Conservation (phyloP, 441 rosid genomes). For the Pelargonium myrrhifolium region DNA sequence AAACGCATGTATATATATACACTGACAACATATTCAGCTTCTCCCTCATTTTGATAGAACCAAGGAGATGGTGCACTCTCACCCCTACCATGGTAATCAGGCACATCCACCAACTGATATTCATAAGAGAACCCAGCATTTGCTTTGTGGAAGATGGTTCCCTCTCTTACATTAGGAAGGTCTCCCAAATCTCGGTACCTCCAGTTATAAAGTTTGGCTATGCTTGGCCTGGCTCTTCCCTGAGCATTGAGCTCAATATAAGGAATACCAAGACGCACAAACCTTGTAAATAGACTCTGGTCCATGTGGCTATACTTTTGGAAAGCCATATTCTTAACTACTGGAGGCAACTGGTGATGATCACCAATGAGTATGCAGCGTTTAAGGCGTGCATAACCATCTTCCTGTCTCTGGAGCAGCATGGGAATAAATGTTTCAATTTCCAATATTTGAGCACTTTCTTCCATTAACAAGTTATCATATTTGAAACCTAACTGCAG, state of each 20-base stretch:
- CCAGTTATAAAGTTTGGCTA: constrained; percentile 93
- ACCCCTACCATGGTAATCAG: constrained; percentile 86
- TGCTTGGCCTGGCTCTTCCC: constrained; percentile 98
- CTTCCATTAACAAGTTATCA: constrained; percentile 98
- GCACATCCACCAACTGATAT: constrained; percentile 87
- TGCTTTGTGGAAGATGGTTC: constrained; percentile 61
- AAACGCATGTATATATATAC: constrained; percentile 96
- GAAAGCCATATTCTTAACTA: constrained; percentile 99
- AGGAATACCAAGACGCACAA: constrained; percentile 96
- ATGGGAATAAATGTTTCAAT: constrained; percentile 98
- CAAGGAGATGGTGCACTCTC: constrained; percentile 96
- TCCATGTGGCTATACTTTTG: constrained; percentile 99
- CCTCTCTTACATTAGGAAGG: constrained; percentile 72
- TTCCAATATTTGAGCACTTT: constrained; percentile 97
- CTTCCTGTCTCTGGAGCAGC: constrained; percentile 98
- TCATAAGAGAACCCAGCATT: constrained; percentile 94
- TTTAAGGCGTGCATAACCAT: constrained; percentile 93
- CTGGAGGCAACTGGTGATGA: constrained; percentile 99
- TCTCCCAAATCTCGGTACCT: constrained; percentile 96
- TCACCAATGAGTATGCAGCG: constrained; percentile 98
- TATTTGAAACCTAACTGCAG: constrained; percentile 96
- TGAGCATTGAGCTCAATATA: constrained; percentile 98
- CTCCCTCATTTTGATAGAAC: constrained; percentile 99
- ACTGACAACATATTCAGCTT: constrained; percentile 94
- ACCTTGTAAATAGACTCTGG: constrained; percentile 96